Conservation (phyloP, 208 protist genomes). For the Spongospora subterranea region DNA sequence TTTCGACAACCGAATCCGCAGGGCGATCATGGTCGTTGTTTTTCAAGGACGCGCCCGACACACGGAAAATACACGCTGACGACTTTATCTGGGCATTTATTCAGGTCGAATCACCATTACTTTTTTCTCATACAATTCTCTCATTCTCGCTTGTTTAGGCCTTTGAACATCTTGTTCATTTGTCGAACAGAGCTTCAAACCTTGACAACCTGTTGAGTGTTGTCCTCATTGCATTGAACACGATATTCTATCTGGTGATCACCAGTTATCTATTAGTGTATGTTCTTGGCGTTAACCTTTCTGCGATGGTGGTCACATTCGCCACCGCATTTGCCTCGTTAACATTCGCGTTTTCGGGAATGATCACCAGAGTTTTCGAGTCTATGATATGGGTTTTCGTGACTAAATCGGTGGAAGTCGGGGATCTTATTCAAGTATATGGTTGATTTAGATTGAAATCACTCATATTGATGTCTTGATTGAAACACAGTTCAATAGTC, state of each 20-base stretch:
- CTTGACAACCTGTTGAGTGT: slow-evolving; percentile 49
- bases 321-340: slow-evolving; percentile 9
- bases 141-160: slow-evolving; percentile 14
- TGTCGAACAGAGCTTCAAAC: slow-evolving; percentile 17
- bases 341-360: slow-evolving; percentile 35
- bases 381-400: slow-evolving; percentile 46
- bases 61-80: not conserved
- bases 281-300: not conserved
- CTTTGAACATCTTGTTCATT: not conserved
- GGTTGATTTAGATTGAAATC: not conserved
- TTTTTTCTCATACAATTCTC: not conserved
- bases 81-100: slow-evolving; percentile 27
- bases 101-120: not conserved
- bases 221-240: not conserved
- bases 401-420: slow-evolving; percentile 15
- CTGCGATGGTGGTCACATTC: slow-evolving; percentile 40
- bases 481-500: not conserved
- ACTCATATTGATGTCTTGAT: not conserved
- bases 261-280: not conserved
- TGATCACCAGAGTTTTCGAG: slow-evolving; percentile 9
- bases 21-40: not conserved
- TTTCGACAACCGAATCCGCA: not conserved
- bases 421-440: slow-evolving; percentile 28
- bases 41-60: slow-evolving; percentile 3
- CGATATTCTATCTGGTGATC: not conserved